phyloP scores from a whole-genome alignment of 1,284 basidiomycete species.

The Microbotryomycetes sp. region DNA sequence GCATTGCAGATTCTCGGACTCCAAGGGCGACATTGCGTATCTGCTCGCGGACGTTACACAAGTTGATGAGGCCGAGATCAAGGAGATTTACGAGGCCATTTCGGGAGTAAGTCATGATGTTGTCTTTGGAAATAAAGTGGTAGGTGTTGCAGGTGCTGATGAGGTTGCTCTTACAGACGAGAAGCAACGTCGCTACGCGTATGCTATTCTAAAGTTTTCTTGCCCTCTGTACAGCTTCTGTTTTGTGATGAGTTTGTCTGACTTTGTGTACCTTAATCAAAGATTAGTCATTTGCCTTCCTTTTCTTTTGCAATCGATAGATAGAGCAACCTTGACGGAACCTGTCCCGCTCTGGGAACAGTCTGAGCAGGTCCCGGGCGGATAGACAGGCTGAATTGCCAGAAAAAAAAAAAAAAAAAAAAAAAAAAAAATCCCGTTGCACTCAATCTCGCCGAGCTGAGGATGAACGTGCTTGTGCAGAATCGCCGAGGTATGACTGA shows the following conservation, averaged over 20 bases:
- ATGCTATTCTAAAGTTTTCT: conserved; percentile 47
- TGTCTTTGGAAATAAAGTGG: background rate
- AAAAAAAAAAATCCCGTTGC: too few relatives aligned
- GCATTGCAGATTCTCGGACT: conserved; percentile 37
- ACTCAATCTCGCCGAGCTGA: too few relatives aligned
- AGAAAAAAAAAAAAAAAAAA: too few relatives aligned
- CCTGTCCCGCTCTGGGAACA: too few relatives aligned
- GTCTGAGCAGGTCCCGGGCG: too few relatives aligned
- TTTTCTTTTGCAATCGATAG: too few relatives aligned
- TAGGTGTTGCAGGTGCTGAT: background rate
- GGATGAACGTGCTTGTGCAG: too few relatives aligned
- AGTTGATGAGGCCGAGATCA: conserved; percentile 74
- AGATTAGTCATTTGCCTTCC: too few relatives aligned
- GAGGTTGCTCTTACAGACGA: conserved; percentile 31
- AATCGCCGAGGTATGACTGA: too few relatives aligned
- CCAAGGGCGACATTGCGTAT: conserved; percentile 89
- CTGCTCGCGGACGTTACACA: conserved; percentile 92
- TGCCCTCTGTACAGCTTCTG: background rate
- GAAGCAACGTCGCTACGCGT: conserved; percentile 79
- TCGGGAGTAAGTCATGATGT: conserved; percentile 6
- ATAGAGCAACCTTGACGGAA: too few relatives aligned
- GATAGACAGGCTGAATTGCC: too few relatives aligned
- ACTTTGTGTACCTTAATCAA: background rate
- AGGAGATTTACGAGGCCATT: conserved; percentile 74
- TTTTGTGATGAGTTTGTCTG: background rate